Evolutionary conservation across 768 basidiomycete genomes (phyloP), one percentile per base, ranked within the genome.

Genomic region (Auricularia auricula-judae): DNA sequence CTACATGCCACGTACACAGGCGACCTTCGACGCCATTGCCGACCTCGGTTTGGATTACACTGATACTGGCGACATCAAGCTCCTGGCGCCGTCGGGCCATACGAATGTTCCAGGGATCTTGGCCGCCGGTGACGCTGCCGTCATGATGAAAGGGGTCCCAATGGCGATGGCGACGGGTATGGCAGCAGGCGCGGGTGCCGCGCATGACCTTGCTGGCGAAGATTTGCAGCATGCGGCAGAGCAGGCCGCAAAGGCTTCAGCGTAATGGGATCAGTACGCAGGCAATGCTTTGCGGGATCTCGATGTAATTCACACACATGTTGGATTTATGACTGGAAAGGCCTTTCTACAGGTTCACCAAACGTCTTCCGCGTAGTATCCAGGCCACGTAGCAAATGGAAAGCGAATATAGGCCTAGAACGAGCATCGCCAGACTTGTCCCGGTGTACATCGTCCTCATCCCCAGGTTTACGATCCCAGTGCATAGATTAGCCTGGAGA

Each of bases 381-480:
- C 92, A 94, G 7, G 88, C 90, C 5, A 85, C 73, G 1, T 72
- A 74, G 67, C 84, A 88, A 10, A 91, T 73, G 1, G 73, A 78
- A 7, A 82, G 75, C 2, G 84, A 76, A 73, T 98, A 98, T 4
- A 70, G 70, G 3, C 75, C 67, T 10, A 98, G 73, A 44, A 94
- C 81, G 4, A 76, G 64, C 79, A 95, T 79, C 4, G 91, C 86
- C 42, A 75, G 68, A 42, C 65, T 56, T 64, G 86, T 77, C 1
- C 81, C 75, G 33, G 80, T 79, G 70, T 94, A 91, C 86, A 98
- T 93, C 8, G 93, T 98, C 67, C 76, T 74, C 65, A 95, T 79
- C 0, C 82, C 78, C 42, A 98, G 68, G 72, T 98, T 99, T 67
- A 95, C 78, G 12, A 91, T 67, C 0, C 96, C 96, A 0, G 96